Evolutionary conservation across 805 yeast genomes (phyloP), one percentile per base, ranked within the genome.

Genomic region (Schwanniomyces occidentalis): DNA sequence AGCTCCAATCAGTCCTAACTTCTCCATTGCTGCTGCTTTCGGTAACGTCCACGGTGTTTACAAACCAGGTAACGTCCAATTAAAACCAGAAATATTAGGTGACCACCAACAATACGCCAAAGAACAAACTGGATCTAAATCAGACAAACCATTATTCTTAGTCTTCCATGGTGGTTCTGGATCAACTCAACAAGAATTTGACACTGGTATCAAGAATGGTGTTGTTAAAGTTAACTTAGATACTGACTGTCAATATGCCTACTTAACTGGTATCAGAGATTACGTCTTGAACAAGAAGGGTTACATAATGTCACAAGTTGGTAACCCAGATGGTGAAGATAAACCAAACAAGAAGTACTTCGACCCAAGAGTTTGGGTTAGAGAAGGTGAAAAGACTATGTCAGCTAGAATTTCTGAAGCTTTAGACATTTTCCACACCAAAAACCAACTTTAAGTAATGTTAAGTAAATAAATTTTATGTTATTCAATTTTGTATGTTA

Each of bases 141-240:
- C 70, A 46, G 71, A 73, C 65, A 62, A 69, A 50, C 98, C 99
- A 66, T 76, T 93, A 63, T 93, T 81, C 85, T 80, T 93, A 55
- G 99, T 93, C 53, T 93, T 93, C 97, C 99, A 93, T 81, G 99
- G 99, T 76, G 99, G 99, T 71, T 93, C 99, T 47, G 99, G 99
- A 71, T 93, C 99, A 37, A 60, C 93, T 50, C 95, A 85, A 72
- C 67, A 72, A 49, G 99, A 93, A 75, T 93, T 85, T 70, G 84
- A 85, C 74, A 80, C 80, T 52, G 99, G 89, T 64, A 93, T 93
- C 71, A 68, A 65, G 65, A 75, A 78, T 73, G 99, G 99, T 78
- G 97, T 90, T 56, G 96, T 90, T 60, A 93, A 93, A 84, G 99
- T 93, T 66, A 93, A 93, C 82, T 80, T 93, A 69, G 99, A 93